Evolutionary conservation across 495 filamentous ascomycete genomes (phyloP), one percentile per base, ranked within the genome.

Genomic region (Tetracladium setigerum): DNA sequence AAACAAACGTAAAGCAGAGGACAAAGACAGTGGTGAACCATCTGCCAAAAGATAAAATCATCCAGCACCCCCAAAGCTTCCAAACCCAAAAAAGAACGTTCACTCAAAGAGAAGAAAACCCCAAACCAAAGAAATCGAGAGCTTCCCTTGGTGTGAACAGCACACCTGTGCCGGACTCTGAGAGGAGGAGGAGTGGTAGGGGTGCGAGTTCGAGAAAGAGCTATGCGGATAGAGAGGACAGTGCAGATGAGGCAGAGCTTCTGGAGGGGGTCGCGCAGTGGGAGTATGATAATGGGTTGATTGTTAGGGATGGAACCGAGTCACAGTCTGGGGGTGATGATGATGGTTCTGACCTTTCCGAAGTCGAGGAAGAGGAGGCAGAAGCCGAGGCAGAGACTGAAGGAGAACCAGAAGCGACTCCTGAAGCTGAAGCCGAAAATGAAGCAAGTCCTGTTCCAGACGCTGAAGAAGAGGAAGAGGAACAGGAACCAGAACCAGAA

Each of bases 161-260:
- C 50, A 54, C 40, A 18, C 50, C 58, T 41, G 58, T 53, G 13
- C 46, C 58, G 16, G 54, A 57, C n/a, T 53, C 57, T 35, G 62
- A 73, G 35, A 69, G 77, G 41, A 64, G 76, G 16, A 74, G 73
- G 16, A 79, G 75, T 49, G 72, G 70, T 11, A 69, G 77, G 32
- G 63, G 63, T n/a, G 57, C 48, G 24, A 64, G 56, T 13, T 67
- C 62, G 39, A 53, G 39, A 19, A 62, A 60, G 45, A 44, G 10
- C 12, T 77, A 77, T 48, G 66, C 69, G 5, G 73, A 78, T 56
- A 65, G 72, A 37, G 77, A 77, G 32, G 67, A 65, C 30, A 65
- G 63, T 3, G 73, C 72, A 30, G 73, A 75, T 38, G 77, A 79
- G 31, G 68, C 77, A 60, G 75, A 79, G 48, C 74, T 76, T 70